Evolutionary conservation across 345 rosid species (phyloP).

Genomic region (Acer campestre): DNA sequence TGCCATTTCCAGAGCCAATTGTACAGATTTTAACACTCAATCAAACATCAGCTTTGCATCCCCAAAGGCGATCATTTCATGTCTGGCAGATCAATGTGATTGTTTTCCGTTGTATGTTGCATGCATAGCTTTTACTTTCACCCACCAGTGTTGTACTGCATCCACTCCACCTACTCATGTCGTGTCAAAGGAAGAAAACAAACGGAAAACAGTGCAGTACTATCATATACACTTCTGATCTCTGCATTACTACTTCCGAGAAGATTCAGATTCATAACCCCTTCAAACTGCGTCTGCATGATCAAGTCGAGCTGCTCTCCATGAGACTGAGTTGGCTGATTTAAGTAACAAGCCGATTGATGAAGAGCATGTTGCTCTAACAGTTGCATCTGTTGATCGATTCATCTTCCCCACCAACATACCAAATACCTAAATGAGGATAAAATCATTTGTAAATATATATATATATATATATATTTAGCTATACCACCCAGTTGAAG

Average conservation of each 20-base stretch:
- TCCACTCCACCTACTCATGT: not conserved
- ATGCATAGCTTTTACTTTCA: no score
- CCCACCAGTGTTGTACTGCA: no score
- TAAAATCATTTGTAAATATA: not conserved
- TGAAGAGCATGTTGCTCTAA: constrained; percentile 78
- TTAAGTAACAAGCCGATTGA: constrained; percentile 75
- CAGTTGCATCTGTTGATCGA: constrained; percentile 71
- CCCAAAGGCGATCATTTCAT: not conserved
- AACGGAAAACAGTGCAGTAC: not conserved
- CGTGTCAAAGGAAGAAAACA: not conserved
- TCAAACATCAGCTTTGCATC: not conserved
- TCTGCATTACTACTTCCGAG: constrained; percentile 11
- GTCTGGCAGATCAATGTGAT: not conserved
- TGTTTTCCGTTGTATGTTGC: not conserved
- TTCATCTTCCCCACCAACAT: constrained; percentile 81
- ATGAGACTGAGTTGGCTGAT: constrained; percentile 57
- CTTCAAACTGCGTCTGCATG: constrained; percentile 45
- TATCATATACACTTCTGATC: not conserved
- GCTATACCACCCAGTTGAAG: not conserved
- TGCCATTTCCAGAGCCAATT: not conserved
- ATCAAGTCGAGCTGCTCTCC: constrained; percentile 68
- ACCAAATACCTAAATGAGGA: constrained; percentile 60
- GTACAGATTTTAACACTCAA: constrained; percentile 3
- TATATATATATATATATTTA: not conserved
- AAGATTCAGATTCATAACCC: constrained; percentile 38